Conservation (phyloP, 2,329 filamentous ascomycete species). For the Colletotrichum magnum region DNA sequence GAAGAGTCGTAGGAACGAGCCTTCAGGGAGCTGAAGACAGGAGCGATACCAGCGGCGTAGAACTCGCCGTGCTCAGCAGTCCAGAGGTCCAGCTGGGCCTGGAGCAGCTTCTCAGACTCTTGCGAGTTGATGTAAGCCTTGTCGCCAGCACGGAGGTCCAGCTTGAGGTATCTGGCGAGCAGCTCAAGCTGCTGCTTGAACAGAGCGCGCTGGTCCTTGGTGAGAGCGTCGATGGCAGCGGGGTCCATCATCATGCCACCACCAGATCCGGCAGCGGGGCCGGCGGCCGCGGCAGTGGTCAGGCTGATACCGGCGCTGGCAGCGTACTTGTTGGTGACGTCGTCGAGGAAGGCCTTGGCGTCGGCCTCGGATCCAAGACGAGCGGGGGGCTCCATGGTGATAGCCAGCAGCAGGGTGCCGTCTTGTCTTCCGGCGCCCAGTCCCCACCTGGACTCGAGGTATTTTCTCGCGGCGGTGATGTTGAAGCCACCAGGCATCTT, state of each 20-base stretch:
- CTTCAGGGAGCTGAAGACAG: slow-evolving; percentile 93
- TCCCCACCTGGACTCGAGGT: slow-evolving; percentile 94
- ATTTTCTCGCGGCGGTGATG: slow-evolving; percentile 95
- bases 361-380: slow-evolving; percentile 92
- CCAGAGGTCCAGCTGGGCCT: slow-evolving; percentile 96
- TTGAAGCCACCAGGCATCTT: slow-evolving; percentile 99
- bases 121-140: slow-evolving; percentile 90
- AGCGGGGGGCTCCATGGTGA: slow-evolving; percentile 92
- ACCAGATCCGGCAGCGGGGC: slow-evolving; percentile 76
- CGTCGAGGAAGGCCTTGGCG: slow-evolving; percentile 92
- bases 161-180: slow-evolving; percentile 94
- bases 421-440: slow-evolving; percentile 90
- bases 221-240: slow-evolving; percentile 94
- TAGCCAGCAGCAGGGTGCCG: slow-evolving; percentile 86
- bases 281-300: slow-evolving; percentile 81
- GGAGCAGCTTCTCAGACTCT: slow-evolving; percentile 88
- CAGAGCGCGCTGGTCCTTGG: slow-evolving; percentile 93
- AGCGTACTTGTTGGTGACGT: slow-evolving; percentile 91
- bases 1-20: slow-evolving; percentile 97
- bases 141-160: slow-evolving; percentile 96
- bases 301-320: slow-evolving; percentile 85
- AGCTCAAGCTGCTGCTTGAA: slow-evolving; percentile 99
- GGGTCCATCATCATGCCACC: slow-evolving; percentile 99
- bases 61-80: slow-evolving; percentile 95
- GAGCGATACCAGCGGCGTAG: slow-evolving; percentile 94